Percentiles rank a stretch among this genome's conserved stretches.
These are phyloP conservation scores for Cercospora sp. DNA, from an alignment of 2,329 filamentous ascomycete genomes.

Conservation along the genomic window DNA sequence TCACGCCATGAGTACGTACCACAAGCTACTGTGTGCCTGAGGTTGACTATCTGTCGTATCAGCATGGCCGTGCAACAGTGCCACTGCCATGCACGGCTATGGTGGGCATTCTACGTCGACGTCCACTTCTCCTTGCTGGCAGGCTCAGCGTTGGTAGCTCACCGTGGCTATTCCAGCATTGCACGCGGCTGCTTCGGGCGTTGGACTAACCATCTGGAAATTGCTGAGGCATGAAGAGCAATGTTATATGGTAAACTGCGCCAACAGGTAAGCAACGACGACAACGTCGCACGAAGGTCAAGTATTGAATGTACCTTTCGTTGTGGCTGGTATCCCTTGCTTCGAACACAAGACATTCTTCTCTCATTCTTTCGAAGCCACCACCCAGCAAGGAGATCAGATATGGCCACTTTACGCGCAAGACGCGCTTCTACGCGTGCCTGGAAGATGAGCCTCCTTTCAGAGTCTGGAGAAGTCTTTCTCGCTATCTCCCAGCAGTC, in stretches of 20 bases:
- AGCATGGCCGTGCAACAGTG: background rate
- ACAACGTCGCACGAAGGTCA: background rate
- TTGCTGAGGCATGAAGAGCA: background rate
- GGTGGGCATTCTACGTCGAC: background rate
- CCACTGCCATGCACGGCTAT: background rate
- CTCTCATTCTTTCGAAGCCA: conserved; percentile 30
- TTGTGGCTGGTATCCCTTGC: conserved; percentile 23
- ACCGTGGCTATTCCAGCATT: too few relatives aligned
- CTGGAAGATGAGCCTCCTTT: conserved; percentile 18
- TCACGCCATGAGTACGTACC: conserved; percentile 6
- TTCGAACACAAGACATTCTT: conserved; percentile 25
- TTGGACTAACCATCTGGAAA: background rate
- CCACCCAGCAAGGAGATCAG: conserved; percentile 30
- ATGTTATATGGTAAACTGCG: background rate
- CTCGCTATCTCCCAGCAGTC: background rate
- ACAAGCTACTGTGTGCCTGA: background rate
- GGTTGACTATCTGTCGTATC: background rate
- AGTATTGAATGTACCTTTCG: background rate
- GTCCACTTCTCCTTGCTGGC: background rate
- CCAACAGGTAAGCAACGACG: background rate
- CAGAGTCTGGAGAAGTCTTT: conserved; percentile 15
- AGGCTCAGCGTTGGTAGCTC: background rate
- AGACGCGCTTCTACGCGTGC: conserved; percentile 23
- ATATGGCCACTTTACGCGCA: conserved; percentile 29
- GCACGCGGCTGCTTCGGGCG: background rate